phyloP scores from a whole-genome alignment of 768 basidiomycete genomes.

The Amanita phalloides region DNA sequence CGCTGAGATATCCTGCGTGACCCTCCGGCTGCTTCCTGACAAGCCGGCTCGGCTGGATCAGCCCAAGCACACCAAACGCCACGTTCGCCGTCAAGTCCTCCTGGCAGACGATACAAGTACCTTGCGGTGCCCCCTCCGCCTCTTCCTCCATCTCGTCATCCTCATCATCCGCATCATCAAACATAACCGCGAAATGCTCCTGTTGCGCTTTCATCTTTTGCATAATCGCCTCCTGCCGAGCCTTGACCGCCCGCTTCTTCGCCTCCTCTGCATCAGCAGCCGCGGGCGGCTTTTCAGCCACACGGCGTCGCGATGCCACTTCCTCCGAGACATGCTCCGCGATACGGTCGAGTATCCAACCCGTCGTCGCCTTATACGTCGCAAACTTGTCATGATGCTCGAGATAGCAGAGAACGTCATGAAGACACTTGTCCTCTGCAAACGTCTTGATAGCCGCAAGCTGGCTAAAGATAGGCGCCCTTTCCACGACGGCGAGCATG shows the following conservation, averaged over 20 bases:
- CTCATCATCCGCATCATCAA: conserved; percentile 65
- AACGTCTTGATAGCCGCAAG: conserved; percentile 46
- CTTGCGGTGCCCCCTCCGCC: conserved; percentile 49
- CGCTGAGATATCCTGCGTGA: conserved; percentile 55
- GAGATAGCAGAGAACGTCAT: conserved; percentile 65
- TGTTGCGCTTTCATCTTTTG: conserved; percentile 92
- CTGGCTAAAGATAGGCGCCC: conserved; percentile 47
- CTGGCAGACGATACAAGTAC: conserved; percentile 98
- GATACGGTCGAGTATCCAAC: conserved; percentile 66
- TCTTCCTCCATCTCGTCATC: conserved; percentile 47
- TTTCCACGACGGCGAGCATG: conserved; percentile 77
- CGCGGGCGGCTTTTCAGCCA: conserved; percentile 23
- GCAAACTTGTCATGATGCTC: conserved; percentile 74
- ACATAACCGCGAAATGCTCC: conserved; percentile 71
- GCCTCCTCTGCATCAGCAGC: conserved; percentile 49
- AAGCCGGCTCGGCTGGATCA: conserved; percentile 81
- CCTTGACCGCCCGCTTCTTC: conserved; percentile 80
- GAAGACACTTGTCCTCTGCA: conserved; percentile 47
- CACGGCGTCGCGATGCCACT: conserved; percentile 37
- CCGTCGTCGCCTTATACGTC: conserved; percentile 55
- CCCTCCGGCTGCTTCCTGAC: conserved; percentile 70
- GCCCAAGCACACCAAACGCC: conserved; percentile 78
- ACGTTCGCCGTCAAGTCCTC: conserved; percentile 70
- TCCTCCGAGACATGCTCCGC: conserved; percentile 44
- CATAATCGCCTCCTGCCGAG: conserved; percentile 90